Evolutionary conservation across 1,284 basidiomycete species (phyloP).

Genomic region (Mycena sp.): DNA sequence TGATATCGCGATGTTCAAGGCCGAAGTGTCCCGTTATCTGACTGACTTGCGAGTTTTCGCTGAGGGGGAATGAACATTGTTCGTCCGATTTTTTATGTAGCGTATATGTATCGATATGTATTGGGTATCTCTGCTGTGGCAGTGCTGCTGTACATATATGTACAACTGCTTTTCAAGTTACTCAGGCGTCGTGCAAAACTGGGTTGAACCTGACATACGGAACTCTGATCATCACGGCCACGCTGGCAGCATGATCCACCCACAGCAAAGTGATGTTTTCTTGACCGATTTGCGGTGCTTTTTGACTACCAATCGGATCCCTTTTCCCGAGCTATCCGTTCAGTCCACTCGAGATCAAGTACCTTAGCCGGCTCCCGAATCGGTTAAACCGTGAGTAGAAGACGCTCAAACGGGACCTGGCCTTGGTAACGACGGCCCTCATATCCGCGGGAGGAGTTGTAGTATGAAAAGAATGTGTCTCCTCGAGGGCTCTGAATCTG

Average conservation of each 20-base stretch:
- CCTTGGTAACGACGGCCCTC: neutral
- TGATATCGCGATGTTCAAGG: slow-evolving; percentile 81
- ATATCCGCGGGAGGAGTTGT: no score
- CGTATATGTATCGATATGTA: slow-evolving; percentile 1
- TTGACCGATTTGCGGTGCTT: neutral
- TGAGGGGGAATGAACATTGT: slow-evolving; percentile 50
- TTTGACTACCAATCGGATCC: slow-evolving; percentile 10
- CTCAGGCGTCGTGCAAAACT: no score
- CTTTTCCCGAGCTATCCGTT: neutral
- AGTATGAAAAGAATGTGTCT: no score
- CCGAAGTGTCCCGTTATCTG: slow-evolving; percentile 74
- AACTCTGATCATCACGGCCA: no score
- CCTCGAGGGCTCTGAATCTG: neutral
- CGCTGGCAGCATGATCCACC: neutral
- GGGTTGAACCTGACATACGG: no score
- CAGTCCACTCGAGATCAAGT: no score
- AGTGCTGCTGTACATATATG: no score
- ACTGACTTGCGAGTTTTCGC: slow-evolving; percentile 73
- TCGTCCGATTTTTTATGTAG: no score
- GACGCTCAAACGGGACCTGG: neutral
- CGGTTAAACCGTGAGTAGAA: slow-evolving; percentile 21
- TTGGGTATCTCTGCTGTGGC: no score
- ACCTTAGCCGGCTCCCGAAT: slow-evolving; percentile 19
- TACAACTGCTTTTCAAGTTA: no score
- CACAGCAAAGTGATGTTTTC: neutral